phyloP scores from a whole-genome alignment of 2,329 filamentous ascomycete species.

The Fusarium sp. region DNA sequence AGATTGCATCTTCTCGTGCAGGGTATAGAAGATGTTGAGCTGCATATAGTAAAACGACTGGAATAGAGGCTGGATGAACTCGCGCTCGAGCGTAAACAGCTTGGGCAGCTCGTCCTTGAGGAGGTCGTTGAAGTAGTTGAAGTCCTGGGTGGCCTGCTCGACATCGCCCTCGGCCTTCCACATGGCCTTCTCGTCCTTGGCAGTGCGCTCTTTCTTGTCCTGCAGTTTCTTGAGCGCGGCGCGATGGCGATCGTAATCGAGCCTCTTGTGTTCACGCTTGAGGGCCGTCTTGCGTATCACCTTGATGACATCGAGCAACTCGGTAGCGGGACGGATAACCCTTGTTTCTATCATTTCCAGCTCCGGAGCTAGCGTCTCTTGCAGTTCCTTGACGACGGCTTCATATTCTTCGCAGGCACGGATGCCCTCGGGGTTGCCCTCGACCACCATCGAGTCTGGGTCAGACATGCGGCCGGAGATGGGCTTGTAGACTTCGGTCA shows the following conservation, averaged over 20 bases:
- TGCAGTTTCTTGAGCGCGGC: conserved; percentile 91
- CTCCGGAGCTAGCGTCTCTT: conserved; percentile 90
- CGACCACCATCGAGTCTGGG: conserved; percentile 83
- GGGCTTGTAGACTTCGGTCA: conserved; percentile 97
- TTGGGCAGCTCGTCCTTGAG: conserved; percentile 96
- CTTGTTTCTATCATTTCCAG: conserved; percentile 97
- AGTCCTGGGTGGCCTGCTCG: conserved; percentile 94
- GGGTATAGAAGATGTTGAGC: conserved; percentile 97
- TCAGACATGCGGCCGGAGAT: conserved; percentile 97
- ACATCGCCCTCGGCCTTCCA: conserved; percentile 96
- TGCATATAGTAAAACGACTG: conserved; percentile 99
- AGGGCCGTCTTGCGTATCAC: conserved; percentile 88
- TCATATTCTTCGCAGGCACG: conserved; percentile 97
- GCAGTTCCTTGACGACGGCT: conserved; percentile 88
- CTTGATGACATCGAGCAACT: conserved; percentile 95
- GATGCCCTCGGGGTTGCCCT: conserved; percentile 95
- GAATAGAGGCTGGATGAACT: conserved; percentile 97
- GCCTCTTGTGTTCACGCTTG: conserved; percentile 97
- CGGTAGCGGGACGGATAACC: conserved; percentile 92
- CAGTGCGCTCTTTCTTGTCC: conserved; percentile 95
- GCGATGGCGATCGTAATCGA: conserved; percentile 94
- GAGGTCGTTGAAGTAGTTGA: conserved; percentile 97
- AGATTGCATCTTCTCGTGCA: conserved; percentile 97
- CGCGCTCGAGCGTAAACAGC: conserved; percentile 88
- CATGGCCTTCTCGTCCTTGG: conserved; percentile 97